These are phyloP conservation scores for Microdochium nivale DNA, from an alignment of 2,329 filamentous ascomycete genomes.

Conservation along the genomic window DNA sequence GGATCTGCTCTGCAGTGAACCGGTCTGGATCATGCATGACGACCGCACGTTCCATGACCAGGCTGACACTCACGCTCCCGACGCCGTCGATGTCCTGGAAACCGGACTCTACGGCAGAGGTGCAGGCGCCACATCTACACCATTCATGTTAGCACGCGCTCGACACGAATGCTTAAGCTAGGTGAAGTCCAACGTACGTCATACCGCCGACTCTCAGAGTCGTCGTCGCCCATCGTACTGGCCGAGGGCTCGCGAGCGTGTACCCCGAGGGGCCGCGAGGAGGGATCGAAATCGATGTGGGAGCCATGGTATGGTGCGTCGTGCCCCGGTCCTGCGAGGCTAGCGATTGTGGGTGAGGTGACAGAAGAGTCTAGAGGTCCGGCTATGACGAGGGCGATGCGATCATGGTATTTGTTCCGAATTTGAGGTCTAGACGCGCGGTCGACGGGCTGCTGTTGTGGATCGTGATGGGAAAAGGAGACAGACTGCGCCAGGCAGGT, in stretches of 20 bases:
- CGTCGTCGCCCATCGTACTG: constrained; percentile 69
- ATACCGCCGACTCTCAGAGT: constrained; percentile 86
- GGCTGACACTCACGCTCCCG: constrained; percentile 79
- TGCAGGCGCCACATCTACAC: constrained; percentile 81
- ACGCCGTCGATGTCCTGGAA: constrained; percentile 78
- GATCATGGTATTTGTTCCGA: not conserved
- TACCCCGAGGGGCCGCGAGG: constrained; percentile 21
- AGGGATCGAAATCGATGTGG: constrained; percentile 38
- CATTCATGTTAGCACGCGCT: constrained; percentile 16
- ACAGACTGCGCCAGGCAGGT: not conserved
- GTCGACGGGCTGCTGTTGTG: not conserved
- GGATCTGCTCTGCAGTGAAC: constrained; percentile 66
- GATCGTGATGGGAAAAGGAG: not conserved
- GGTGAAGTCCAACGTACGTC: constrained; percentile 36
- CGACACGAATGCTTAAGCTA: not conserved
- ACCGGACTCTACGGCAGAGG: constrained; percentile 86
- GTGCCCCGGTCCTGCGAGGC: not conserved
- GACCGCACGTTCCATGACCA: constrained; percentile 95
- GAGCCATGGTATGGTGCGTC: constrained; percentile 33
- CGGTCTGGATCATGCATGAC: constrained; percentile 75
- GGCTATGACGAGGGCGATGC: not conserved
- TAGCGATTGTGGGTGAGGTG: not conserved
- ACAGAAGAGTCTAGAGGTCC: not conserved
- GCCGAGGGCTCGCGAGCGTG: constrained; percentile 14
- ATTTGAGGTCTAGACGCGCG: not conserved